Evolutionary conservation across 306 rosid genomes (phyloP).

Genomic region (Canavalia ensiformis): DNA sequence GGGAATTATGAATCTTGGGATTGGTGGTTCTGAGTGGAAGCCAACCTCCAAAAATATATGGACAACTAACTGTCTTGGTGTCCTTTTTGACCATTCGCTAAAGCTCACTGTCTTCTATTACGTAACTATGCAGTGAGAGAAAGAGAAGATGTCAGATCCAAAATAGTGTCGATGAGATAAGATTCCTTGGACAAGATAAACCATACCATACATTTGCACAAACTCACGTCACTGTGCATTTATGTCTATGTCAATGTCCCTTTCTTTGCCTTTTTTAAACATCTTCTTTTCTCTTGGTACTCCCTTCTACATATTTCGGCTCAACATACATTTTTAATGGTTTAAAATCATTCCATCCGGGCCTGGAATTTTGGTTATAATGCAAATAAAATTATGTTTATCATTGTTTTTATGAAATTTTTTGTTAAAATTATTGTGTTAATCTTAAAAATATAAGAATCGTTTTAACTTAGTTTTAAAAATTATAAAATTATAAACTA

Average conservation of each 20-base stretch:
- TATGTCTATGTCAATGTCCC: not conserved
- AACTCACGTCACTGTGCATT: not conserved
- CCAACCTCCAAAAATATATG: constrained; percentile 43
- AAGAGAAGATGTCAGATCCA: not conserved
- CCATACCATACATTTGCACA: not conserved
- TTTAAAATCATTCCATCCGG: too few species aligned
- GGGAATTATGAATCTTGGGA: constrained; percentile 41
- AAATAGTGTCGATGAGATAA: not conserved
- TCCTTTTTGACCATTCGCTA: constrained; percentile 53
- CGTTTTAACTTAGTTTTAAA: too few species aligned
- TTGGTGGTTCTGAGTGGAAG: constrained; percentile 45
- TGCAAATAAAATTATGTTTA: too few species aligned
- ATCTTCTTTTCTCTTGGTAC: too few species aligned
- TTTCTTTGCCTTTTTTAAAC: not conserved
- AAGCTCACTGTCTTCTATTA: not conserved
- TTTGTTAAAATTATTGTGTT: too few species aligned
- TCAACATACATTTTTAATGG: too few species aligned
- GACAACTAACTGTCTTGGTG: constrained; percentile 66
- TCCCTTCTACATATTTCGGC: too few species aligned
- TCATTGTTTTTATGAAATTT: too few species aligned
- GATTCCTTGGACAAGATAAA: not conserved
- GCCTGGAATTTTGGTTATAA: too few species aligned
- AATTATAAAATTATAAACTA: too few species aligned
- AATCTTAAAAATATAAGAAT: too few species aligned
- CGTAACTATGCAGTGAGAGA: not conserved